These are phyloP conservation scores for Fusarium sp. DNA, from an alignment of 2,329 filamentous ascomycete species.

Conservation along the genomic window DNA sequence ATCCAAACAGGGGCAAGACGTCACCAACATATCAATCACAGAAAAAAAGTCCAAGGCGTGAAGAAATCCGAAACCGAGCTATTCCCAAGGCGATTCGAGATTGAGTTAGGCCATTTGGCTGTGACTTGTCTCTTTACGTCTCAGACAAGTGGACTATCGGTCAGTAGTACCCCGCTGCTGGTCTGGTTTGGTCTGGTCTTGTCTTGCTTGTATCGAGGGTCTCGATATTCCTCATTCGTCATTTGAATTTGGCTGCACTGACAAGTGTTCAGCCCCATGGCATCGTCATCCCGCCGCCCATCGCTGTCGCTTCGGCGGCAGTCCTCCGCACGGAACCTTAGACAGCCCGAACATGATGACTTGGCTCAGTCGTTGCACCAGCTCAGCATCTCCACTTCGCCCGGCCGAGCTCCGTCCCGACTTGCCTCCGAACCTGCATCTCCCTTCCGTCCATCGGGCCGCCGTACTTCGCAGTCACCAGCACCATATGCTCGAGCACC, in stretches of 20 bases:
- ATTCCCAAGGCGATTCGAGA: constrained; percentile 35
- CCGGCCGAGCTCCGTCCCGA: constrained; percentile 48
- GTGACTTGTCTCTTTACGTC: constrained; percentile 28
- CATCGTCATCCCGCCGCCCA: constrained; percentile 47
- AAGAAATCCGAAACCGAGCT: constrained; percentile 17
- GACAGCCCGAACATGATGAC: constrained; percentile 48
- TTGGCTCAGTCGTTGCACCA: constrained; percentile 59
- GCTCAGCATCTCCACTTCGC: constrained; percentile 57
- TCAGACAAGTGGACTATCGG: constrained; percentile 7
- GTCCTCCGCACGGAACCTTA: constrained; percentile 50
- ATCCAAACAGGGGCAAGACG: constrained; percentile 34
- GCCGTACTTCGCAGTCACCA: constrained; percentile 46
- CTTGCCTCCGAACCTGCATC: constrained; percentile 55
- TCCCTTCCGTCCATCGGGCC: constrained; percentile 56
- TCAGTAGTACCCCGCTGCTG: constrained; percentile 22
- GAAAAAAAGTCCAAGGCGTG: constrained; percentile 15
- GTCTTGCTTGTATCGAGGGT: background rate
- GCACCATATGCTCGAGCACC: constrained; percentile 47
- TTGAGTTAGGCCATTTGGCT: constrained; percentile 31
- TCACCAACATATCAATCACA: constrained; percentile 36
- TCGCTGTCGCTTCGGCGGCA: constrained; percentile 52
- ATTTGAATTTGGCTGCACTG: constrained; percentile 23
- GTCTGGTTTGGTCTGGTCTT: background rate
- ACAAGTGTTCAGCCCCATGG: constrained; percentile 43
- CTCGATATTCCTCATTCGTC: constrained; percentile 30